Evolutionary conservation across 2,329 filamentous ascomycete genomes (phyloP).

Genomic region (Trichoderma polysporum): DNA sequence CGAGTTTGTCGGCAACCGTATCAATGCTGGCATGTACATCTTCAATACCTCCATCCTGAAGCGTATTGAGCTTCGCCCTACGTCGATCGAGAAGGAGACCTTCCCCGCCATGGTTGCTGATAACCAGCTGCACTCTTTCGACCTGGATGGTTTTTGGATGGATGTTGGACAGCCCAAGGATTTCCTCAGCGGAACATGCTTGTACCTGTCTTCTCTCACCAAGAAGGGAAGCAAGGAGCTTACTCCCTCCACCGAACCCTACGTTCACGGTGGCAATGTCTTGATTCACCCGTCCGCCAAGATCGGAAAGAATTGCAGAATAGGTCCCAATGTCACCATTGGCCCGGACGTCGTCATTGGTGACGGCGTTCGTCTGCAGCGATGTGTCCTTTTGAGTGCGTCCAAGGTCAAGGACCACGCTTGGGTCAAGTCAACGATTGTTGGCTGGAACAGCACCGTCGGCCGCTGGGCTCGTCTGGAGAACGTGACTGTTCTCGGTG

Average conservation of each 20-base stretch:
- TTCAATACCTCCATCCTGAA: conserved; percentile 87
- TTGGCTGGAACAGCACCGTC: conserved; percentile 96
- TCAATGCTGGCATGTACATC: conserved; percentile 98
- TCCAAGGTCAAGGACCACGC: conserved; percentile 98
- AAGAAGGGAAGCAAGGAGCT: conserved; percentile 89
- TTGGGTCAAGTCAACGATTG: conserved; percentile 98
- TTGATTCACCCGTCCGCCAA: conserved; percentile 91
- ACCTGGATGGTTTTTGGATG: conserved; percentile 99
- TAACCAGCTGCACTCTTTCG: conserved; percentile 90
- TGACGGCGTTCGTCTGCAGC: conserved; percentile 90
- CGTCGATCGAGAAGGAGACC: conserved; percentile 97
- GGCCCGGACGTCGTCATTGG: conserved; percentile 89
- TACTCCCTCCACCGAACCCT: conserved; percentile 69
- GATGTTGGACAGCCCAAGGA: conserved; percentile 98
- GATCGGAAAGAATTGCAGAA: conserved; percentile 98
- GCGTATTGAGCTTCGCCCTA: conserved; percentile 93
- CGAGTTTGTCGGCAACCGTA: conserved; percentile 97
- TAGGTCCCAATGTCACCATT: conserved; percentile 95
- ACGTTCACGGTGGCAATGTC: conserved; percentile 90
- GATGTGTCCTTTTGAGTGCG: conserved; percentile 83
- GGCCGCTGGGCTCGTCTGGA: conserved; percentile 95
- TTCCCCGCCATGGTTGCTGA: conserved; percentile 93
- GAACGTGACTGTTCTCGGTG: conserved; percentile 96
- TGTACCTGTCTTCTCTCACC: conserved; percentile 89
- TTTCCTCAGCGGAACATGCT: conserved; percentile 91